A percentile compares a stretch with the other conserved stretches of the same genome.
Evolutionary conservation across 208 protist species (phyloP).

Genomic region (Angomonas deanei): DNA sequence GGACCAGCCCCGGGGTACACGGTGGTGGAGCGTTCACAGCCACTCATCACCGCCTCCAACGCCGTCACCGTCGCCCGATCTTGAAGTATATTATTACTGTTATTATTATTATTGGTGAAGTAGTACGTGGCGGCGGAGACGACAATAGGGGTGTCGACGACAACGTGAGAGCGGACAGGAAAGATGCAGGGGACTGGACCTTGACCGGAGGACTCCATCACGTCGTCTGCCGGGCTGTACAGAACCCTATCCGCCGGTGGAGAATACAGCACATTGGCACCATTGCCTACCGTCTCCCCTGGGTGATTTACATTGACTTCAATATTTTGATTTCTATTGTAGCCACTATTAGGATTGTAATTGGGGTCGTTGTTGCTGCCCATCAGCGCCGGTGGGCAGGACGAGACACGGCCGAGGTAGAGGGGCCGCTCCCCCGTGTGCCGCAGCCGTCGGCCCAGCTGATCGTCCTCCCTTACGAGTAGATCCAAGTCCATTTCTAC

Average conservation of each 20-base stretch:
- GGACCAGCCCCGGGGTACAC: conserved; percentile 10
- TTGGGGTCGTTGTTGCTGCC: background rate
- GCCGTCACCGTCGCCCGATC: conserved; percentile 12
- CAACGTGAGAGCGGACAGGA: conserved; percentile 41
- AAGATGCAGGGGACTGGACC: conserved; percentile 52
- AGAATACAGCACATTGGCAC: background rate
- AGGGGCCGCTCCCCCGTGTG: conserved; percentile 52
- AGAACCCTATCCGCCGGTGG: background rate
- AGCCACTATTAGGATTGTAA: background rate
- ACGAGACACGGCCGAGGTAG: conserved; percentile 24
- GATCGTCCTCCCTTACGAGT: conserved; percentile 37
- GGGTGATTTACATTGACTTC: background rate
- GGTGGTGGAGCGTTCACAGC: background rate
- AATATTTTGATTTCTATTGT: background rate
- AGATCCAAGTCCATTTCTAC: conserved; percentile 52
- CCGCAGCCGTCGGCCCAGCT: conserved; percentile 32
- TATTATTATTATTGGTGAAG: conserved; percentile 8
- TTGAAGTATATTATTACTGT: conserved; percentile 17
- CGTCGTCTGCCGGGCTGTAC: background rate
- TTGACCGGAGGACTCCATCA: conserved; percentile 13
- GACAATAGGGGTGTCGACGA: conserved; percentile 33
- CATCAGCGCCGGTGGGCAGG: conserved; percentile 5
- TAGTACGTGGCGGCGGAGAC: conserved; percentile 41
- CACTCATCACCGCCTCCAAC: conserved; percentile 28
- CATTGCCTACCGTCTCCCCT: background rate